phyloP scores from a whole-genome alignment of 805 yeast genomes.

The Kazachstania taianensis region DNA sequence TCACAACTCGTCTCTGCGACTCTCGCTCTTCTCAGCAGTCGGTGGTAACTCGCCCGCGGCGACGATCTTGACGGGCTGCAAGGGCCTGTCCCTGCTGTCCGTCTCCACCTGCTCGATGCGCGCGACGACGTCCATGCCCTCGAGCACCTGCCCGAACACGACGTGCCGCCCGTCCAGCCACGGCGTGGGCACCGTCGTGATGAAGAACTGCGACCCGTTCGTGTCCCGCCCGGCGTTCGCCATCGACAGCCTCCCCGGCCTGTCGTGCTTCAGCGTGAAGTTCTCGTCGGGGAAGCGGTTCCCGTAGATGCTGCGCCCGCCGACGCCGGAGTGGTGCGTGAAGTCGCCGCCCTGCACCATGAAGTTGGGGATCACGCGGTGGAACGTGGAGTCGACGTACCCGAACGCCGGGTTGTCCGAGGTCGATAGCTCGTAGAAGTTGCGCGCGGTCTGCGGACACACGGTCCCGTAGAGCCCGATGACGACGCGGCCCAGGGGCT shows the following conservation, averaged over 20 bases:
- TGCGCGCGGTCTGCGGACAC: constrained; percentile 82
- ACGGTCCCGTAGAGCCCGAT: constrained; percentile 81
- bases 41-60: constrained; percentile 43
- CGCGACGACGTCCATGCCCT: constrained; percentile 74
- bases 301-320: constrained; percentile 70
- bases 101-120: constrained; percentile 69
- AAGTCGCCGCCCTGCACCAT: constrained; percentile 81
- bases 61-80: constrained; percentile 49
- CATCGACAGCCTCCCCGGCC: constrained; percentile 64
- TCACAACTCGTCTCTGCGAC: no score
- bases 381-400: constrained; percentile 55
- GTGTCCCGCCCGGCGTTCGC: constrained; percentile 73
- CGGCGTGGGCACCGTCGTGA: constrained; percentile 69
- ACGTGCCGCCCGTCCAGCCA: constrained; percentile 96
- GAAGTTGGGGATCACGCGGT: constrained; percentile 59
- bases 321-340: constrained; percentile 58
- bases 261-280: constrained; percentile 56
- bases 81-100: constrained; percentile 61
- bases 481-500: constrained; percentile 67
- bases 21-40: not conserved
- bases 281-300: constrained; percentile 59
- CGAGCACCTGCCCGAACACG: constrained; percentile 89
- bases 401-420: constrained; percentile 65
- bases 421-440: constrained; percentile 69
- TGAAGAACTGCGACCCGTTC: constrained; percentile 91